A percentile compares a stretch with the other conserved stretches of the same genome.
These are phyloP conservation scores for Xylaria acuta DNA, from an alignment of 495 filamentous ascomycete species.

Conservation along the genomic window DNA sequence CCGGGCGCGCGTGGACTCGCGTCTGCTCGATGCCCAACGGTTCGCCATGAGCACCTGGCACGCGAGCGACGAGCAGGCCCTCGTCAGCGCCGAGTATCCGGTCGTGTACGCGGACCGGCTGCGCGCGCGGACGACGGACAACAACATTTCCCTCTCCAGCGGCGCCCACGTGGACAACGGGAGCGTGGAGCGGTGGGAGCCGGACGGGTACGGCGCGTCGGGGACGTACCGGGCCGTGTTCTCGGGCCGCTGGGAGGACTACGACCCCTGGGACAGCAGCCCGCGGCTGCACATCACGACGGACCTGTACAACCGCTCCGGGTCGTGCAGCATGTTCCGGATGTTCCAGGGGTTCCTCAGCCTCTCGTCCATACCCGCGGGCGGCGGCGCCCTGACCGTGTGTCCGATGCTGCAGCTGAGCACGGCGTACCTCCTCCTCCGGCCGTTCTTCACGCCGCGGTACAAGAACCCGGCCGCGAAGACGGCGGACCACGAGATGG, in stretches of 20 bases:
- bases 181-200: slow-evolving; percentile 86
- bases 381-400: slow-evolving; percentile 73
- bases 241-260: slow-evolving; percentile 78
- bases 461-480: slow-evolving; percentile 24
- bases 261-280: slow-evolving; percentile 81
- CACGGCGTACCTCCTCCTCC: slow-evolving; percentile 83
- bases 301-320: slow-evolving; percentile 83
- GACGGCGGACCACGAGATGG: slow-evolving; percentile 17
- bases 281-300: slow-evolving; percentile 70
- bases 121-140: slow-evolving; percentile 68
- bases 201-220: slow-evolving; percentile 74
- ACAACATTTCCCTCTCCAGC: slow-evolving; percentile 68
- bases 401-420: slow-evolving; percentile 77
- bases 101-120: slow-evolving; percentile 81
- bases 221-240: slow-evolving; percentile 74
- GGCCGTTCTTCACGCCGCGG: slow-evolving; percentile 78
- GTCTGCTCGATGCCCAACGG: slow-evolving; percentile 71
- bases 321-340: slow-evolving; percentile 82
- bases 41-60: slow-evolving; percentile 83
- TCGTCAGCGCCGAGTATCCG: slow-evolving; percentile 65
- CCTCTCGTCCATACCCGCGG: slow-evolving; percentile 68
- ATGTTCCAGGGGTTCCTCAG: slow-evolving; percentile 89
- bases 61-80: slow-evolving; percentile 65
- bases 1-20: slow-evolving; percentile 74
- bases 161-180: slow-evolving; percentile 74